phyloP scores from a whole-genome alignment of 768 basidiomycete species.

The Filobasidium floriforme region DNA sequence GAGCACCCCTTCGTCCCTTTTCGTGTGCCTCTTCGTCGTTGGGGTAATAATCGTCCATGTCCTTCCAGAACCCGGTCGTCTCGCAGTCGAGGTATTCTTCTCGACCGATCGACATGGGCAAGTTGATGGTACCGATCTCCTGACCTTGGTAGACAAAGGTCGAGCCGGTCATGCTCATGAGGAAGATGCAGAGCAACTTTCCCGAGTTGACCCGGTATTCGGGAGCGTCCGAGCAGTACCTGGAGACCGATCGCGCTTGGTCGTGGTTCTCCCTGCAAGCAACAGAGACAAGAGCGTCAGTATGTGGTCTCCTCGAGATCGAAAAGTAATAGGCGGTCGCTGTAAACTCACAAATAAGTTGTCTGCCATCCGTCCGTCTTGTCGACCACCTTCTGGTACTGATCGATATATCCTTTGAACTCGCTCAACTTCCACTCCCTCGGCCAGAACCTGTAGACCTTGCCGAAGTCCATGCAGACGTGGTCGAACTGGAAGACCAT shows the following conservation, averaged over 20 bases:
- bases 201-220: constrained; percentile 57
- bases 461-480: constrained; percentile 48
- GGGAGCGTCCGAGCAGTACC: constrained; percentile 60
- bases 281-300: not conserved
- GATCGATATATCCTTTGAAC: constrained; percentile 49
- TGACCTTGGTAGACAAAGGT: constrained; percentile 68
- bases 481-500: constrained; percentile 43
- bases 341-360: constrained; percentile 30
- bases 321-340: not conserved
- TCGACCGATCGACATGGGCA: constrained; percentile 53
- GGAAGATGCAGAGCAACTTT: constrained; percentile 60
- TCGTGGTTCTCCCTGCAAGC: constrained; percentile 18
- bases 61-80: constrained; percentile 46
- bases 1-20: constrained; percentile 30
- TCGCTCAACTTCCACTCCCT: constrained; percentile 52
- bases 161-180: constrained; percentile 50
- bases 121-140: constrained; percentile 58
- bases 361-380: constrained; percentile 62
- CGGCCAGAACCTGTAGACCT: constrained; percentile 44
- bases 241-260: constrained; percentile 52
- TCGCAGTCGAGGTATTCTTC: constrained; percentile 53
- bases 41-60: constrained; percentile 48
- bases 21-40: constrained; percentile 21
- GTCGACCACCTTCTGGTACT: constrained; percentile 58
- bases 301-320: not conserved